Evolutionary conservation across 2,329 filamentous ascomycete species (phyloP), one percentile per base, ranked within the genome.

Genomic region (Monascus ruber): DNA sequence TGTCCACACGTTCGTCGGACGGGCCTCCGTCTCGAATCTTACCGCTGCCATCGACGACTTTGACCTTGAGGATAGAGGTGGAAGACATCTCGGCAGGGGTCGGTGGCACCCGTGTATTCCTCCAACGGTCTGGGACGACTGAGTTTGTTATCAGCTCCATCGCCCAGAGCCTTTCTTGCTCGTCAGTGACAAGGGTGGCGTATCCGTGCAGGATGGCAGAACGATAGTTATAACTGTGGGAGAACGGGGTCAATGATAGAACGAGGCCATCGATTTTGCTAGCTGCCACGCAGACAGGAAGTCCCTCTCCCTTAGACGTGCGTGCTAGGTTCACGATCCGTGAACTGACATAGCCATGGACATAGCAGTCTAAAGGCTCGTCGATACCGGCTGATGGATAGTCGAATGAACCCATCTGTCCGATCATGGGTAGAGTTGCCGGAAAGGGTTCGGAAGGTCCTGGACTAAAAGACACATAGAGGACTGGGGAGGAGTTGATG

Each of bases 141-240:
- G 73, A 71, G 58, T 94, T 73, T 2, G 85, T 93, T 56, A 94
- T 81, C 41, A 83, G 66, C 50, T 79, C 65, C 77, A 94, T 82
- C 5, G 85, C 85, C 64, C 76, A 91, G 4, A 84, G 56, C 55
- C 84, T 84, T 66, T 94, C 86, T 2, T 71, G 74, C 0, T 64
- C 59, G 43, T 82, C 76, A 2, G 76, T 74, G 5, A 94, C 83
- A 1, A 81, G 60, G 6, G 63, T 69, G 0, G 81, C 86, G 56
- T 79, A 75, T 1, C 86, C 87, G 53, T 89, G 86, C 8, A 91
- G 69, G 6, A 86, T 68, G 7, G 83, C 83, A 31, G 80, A 85
- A 45, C 85, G 83, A 66, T 91, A 94, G 68, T 93, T 89, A 69
- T 85, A 88, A 65, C 76, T 84, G 68, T 93, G 85, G 42, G 75